These are phyloP conservation scores for Hanseniaspora mollemarum DNA, from an alignment of 805 yeast genomes.

Conservation along the genomic window DNA sequence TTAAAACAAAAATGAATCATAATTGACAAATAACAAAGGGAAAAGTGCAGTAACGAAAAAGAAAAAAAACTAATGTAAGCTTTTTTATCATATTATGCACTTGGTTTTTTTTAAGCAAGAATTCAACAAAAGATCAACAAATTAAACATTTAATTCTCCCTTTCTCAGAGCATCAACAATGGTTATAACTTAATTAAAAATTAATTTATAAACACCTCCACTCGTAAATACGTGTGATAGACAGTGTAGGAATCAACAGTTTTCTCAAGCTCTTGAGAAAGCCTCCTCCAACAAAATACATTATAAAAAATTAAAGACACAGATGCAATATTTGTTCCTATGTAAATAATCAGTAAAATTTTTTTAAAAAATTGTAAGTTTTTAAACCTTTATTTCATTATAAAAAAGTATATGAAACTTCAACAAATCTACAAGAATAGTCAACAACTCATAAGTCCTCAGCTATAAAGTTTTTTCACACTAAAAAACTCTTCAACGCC, in stretches of 20 bases:
- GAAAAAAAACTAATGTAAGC: not conserved
- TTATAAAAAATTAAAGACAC: not conserved
- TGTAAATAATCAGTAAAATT: not conserved
- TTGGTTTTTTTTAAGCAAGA: not conserved
- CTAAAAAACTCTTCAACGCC: conserved; percentile 11
- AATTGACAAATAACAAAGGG: too few relatives aligned
- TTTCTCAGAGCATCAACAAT: conserved; percentile 1
- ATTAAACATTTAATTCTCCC: not conserved
- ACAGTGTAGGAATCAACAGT: not conserved
- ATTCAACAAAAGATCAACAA: conserved; percentile 4
- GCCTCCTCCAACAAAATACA: not conserved
- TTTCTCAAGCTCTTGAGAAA: not conserved
- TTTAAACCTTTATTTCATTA: not conserved
- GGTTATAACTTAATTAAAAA: not conserved
- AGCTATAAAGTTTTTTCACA: conserved; percentile 10
- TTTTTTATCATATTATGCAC: not conserved
- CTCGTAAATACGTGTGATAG: not conserved
- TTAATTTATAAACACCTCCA: not conserved
- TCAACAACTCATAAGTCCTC: conserved; percentile 15
- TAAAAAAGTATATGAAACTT: conserved; percentile 7
- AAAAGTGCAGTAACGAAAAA: not conserved
- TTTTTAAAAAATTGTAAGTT: not conserved
- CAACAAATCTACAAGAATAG: conserved; percentile 14
- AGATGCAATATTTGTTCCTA: not conserved
- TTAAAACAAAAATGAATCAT: too few relatives aligned